Evolutionary conservation across 352 stramenopile genomes (phyloP), one percentile per base, ranked within the genome.

Genomic region (Phytophthora rubi): DNA sequence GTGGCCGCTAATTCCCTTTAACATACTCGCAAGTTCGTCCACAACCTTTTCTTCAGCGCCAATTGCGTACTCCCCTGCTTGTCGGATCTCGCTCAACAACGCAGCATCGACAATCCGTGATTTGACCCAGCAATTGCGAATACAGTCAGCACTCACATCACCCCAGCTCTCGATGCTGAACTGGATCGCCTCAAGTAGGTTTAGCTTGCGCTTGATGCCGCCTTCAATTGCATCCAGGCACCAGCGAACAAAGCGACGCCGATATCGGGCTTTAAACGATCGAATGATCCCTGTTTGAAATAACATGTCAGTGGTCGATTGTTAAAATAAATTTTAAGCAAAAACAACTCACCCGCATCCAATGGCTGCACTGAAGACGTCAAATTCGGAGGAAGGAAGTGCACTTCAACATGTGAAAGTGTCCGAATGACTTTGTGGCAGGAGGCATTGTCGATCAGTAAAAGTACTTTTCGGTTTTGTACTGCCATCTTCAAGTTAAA

Each of bases 211-310:
- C 1, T 37, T 57, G 9, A 62, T 59, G 18, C 28, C 26, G 1
- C 28, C 35, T 33, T 63, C 53, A 1, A 63, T 26, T 53, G 53
- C 53, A 15, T 63, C 62, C 1, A 69, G 16, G 18, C 62, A 69
- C 62, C 62, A 69, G 32, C 62, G 53, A 9, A 63, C 62, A 48
- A 62, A 69, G n/a, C 53, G 61, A 15, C 45, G 39, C 1, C 53
- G 61, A 18, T 68, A 68, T 33, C 61, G 52, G 8, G 28, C 53
- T 26, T 26, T 26, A 26, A 26, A 26, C 23, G 23, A 26, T 26
- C 23, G 23, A 26, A 26, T 26, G 23, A 62, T 62, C 26, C 55
- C 55, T 62, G 42, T 12, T 26, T 26, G 23, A 53, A 44, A 58
- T 18, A 56, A 39, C 33, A 7, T 12, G 9, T 39, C 33, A 39